A percentile compares a stretch with the other conserved stretches of the same genome.
Evolutionary conservation across 2,329 filamentous ascomycete species (phyloP).

Genomic region (Chaetothyriales sp.): DNA sequence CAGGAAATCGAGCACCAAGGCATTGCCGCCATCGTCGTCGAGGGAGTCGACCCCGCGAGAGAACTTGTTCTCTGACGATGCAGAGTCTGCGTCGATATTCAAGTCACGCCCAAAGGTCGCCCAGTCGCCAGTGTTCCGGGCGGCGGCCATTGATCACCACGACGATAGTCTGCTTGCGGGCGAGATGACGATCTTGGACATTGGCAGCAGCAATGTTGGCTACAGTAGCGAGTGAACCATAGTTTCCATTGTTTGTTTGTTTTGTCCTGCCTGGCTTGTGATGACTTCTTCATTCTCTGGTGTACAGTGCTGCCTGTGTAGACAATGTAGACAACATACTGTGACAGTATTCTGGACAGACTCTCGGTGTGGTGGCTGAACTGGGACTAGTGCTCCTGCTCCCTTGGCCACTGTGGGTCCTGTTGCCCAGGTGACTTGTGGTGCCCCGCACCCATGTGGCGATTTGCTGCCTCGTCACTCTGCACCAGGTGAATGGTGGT

Average conservation of each 20-base stretch:
- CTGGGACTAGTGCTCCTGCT: neutral
- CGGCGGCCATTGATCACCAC: neutral
- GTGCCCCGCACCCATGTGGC: neutral
- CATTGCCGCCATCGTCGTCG: slow-evolving; percentile 6
- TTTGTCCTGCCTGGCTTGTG: no score
- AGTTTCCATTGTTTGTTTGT: no score
- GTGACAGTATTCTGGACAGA: no score
- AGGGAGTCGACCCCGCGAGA: slow-evolving; percentile 43
- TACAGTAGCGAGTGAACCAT: no score
- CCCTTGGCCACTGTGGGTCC: neutral
- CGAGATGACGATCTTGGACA: neutral
- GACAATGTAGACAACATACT: no score
- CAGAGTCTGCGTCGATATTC: slow-evolving; percentile 70
- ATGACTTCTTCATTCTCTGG: no score
- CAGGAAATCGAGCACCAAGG: neutral
- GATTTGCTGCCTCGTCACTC: neutral
- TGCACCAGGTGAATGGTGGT: neutral
- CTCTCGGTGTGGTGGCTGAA: no score
- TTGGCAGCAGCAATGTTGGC: neutral
- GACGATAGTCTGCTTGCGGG: neutral
- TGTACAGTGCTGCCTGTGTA: no score
- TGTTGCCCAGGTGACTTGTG: neutral
- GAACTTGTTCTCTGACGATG: slow-evolving; percentile 53
- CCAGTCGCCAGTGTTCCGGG: slow-evolving; percentile 5
- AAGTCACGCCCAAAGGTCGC: slow-evolving; percentile 68